These are phyloP conservation scores for Hibiscus tridactylites DNA, from an alignment of 345 rosid species.

Conservation along the genomic window DNA sequence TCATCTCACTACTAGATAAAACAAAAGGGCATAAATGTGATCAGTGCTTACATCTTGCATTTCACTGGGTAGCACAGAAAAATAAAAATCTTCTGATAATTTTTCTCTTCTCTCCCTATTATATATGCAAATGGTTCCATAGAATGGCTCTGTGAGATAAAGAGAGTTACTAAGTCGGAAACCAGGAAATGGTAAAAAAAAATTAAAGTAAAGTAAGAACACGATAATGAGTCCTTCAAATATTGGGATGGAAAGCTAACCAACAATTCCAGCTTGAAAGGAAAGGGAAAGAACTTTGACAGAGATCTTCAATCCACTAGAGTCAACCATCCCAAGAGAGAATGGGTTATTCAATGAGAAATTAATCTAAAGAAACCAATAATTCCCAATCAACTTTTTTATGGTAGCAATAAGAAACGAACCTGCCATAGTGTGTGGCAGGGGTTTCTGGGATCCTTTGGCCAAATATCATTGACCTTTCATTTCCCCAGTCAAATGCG, in stretches of 20 bases:
- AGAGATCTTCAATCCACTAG: constrained; percentile 93
- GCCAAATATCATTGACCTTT: constrained; percentile 82
- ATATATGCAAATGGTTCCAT: constrained; percentile 82
- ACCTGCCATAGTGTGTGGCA: constrained; percentile 61
- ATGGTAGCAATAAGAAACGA: constrained; percentile 6
- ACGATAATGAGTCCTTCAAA: not conserved
- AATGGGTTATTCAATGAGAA: constrained; percentile 8
- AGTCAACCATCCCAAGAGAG: constrained; percentile 11
- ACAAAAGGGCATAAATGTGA: not conserved
- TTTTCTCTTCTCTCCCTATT: constrained; percentile 94
- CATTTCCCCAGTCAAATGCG: constrained; percentile 97
- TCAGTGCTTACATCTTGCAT: constrained; percentile 66
- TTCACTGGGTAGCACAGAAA: constrained; percentile 61
- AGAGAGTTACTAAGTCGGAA: constrained; percentile 24
- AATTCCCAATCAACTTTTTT: not conserved
- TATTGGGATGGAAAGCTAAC: constrained; percentile 35
- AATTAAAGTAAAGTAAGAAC: constrained; percentile 1
- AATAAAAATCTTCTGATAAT: constrained; percentile 85
- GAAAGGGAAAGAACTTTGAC: constrained; percentile 80
- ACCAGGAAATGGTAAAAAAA: not conserved
- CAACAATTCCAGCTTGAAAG: constrained; percentile 84
- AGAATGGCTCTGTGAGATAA: constrained; percentile 70
- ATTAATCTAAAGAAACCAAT: not conserved
- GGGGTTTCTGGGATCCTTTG: constrained; percentile 86
- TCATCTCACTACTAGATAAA: not conserved